phyloP scores from a whole-genome alignment of 2,329 filamentous ascomycete genomes.

The Tetracladium maxilliforme region DNA sequence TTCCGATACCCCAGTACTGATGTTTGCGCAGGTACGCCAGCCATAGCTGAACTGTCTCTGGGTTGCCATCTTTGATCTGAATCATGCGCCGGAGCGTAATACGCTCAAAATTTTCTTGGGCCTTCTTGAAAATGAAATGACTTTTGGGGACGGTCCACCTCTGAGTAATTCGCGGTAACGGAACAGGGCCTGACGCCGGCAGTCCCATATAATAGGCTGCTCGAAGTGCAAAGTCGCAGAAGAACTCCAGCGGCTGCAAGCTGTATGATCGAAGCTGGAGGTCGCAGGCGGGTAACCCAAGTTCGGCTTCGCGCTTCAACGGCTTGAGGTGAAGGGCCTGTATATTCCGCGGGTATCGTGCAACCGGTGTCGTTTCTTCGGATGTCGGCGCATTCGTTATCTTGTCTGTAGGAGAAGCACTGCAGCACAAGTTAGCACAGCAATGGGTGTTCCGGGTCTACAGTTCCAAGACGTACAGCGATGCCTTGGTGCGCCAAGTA shows the following conservation, averaged over 20 bases:
- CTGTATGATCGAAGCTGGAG: constrained; percentile 88
- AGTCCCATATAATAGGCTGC: constrained; percentile 89
- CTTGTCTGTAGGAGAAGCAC: too few species aligned
- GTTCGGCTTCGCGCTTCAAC: constrained; percentile 56
- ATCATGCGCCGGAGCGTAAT: constrained; percentile 76
- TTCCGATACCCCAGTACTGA: constrained; percentile 88
- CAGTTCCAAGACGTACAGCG: too few species aligned
- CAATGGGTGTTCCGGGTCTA: too few species aligned
- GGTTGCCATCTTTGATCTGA: constrained; percentile 82
- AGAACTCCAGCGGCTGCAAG: constrained; percentile 82
- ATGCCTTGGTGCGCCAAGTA: too few species aligned
- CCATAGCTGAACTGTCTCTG: constrained; percentile 83
- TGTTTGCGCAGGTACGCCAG: constrained; percentile 84
- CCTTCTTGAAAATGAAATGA: constrained; percentile 94
- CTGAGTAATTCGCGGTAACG: constrained; percentile 74
- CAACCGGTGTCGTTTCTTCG: background rate
- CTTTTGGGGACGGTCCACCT: constrained; percentile 85
- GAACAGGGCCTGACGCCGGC: constrained; percentile 71
- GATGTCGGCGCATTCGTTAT: too few species aligned
- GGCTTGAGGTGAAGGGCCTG: constrained; percentile 80
- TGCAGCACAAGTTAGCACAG: constrained; percentile 47
- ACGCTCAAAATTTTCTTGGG: constrained; percentile 93
- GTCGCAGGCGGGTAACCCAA: constrained; percentile 75
- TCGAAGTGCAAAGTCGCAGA: constrained; percentile 84
- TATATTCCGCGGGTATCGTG: constrained; percentile 62